phyloP scores from a whole-genome alignment of 2,329 filamentous ascomycete species.

The Fragosphaeria purpurea region DNA sequence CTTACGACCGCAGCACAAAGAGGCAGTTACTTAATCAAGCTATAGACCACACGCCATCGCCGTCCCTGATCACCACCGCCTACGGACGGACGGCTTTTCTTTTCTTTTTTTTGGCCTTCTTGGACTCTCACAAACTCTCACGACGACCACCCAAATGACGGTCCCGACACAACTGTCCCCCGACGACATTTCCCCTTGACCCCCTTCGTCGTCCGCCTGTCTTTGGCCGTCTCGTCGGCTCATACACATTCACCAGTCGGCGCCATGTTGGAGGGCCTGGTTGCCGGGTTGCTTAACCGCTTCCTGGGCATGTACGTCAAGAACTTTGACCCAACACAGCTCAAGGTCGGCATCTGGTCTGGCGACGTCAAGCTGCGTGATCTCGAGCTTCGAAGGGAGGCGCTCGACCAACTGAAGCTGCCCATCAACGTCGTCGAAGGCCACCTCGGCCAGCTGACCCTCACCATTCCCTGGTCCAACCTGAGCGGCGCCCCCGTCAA shows the following conservation, averaged over 20 bases:
- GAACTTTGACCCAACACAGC: conserved; percentile 95
- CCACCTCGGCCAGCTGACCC: conserved; percentile 81
- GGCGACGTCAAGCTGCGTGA: conserved; percentile 93
- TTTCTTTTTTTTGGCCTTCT: too few species aligned
- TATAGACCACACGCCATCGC: background rate
- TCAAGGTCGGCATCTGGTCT: conserved; percentile 98
- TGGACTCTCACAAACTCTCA: too few species aligned
- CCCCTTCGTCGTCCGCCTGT: background rate
- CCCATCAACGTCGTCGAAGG: conserved; percentile 95
- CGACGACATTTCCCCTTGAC: background rate
- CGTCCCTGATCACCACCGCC: background rate
- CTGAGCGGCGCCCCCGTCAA: conserved; percentile 88
- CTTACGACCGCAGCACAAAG: too few species aligned
- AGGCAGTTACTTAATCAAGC: too few species aligned
- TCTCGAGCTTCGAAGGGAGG: conserved; percentile 85
- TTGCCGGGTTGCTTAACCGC: conserved; percentile 94
- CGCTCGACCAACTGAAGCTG: conserved; percentile 90
- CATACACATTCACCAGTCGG: conserved; percentile 22
- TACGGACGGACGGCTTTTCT: too few species aligned
- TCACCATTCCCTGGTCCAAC: conserved; percentile 97
- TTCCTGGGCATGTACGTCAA: conserved; percentile 99
- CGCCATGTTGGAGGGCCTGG: conserved; percentile 92
- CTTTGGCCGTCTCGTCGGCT: background rate
- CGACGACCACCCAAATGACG: conserved; percentile 3
- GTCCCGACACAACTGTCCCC: too few species aligned